A percentile compares a stretch with the other conserved stretches of the same genome.
These are phyloP conservation scores for Trichoderma asperelloides DNA, from an alignment of 495 filamentous ascomycete genomes.

Conservation along the genomic window DNA sequence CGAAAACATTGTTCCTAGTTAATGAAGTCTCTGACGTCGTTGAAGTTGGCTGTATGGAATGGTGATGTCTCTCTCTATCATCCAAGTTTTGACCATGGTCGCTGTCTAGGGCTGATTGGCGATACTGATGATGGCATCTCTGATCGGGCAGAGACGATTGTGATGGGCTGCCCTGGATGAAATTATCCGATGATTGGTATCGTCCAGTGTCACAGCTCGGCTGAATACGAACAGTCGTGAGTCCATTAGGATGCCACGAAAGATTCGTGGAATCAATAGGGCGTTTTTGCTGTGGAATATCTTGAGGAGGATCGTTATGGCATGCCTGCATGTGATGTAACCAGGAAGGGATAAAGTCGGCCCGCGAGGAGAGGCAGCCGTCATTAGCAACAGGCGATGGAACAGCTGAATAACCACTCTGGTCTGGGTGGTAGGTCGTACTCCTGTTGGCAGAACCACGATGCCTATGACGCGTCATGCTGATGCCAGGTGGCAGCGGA, in stretches of 20 bases:
- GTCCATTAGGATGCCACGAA: not conserved
- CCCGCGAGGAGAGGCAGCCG: not conserved
- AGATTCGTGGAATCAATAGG: not conserved
- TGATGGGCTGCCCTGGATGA: not conserved
- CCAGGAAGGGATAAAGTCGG: not conserved
- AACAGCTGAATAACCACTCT: not conserved
- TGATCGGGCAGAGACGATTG: not conserved
- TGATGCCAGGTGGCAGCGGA: not conserved
- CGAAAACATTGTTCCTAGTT: conserved; percentile 27
- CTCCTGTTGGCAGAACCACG: not conserved
- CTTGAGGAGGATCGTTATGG: not conserved
- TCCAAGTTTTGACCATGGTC: not conserved
- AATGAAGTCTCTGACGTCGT: not conserved
- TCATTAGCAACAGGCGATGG: not conserved
- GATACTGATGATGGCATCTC: not conserved
- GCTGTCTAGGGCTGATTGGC: not conserved
- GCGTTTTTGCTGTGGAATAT: not conserved
- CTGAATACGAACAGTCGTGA: not conserved
- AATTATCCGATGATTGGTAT: not conserved
- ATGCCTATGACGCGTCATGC: not conserved
- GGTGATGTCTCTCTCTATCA: not conserved
- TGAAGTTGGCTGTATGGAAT: not conserved
- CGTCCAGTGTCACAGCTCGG: not conserved
- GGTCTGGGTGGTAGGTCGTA: not conserved
- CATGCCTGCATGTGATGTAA: not conserved